phyloP scores from a whole-genome alignment of 306 rosid genomes.

The Nissolia schottii region DNA sequence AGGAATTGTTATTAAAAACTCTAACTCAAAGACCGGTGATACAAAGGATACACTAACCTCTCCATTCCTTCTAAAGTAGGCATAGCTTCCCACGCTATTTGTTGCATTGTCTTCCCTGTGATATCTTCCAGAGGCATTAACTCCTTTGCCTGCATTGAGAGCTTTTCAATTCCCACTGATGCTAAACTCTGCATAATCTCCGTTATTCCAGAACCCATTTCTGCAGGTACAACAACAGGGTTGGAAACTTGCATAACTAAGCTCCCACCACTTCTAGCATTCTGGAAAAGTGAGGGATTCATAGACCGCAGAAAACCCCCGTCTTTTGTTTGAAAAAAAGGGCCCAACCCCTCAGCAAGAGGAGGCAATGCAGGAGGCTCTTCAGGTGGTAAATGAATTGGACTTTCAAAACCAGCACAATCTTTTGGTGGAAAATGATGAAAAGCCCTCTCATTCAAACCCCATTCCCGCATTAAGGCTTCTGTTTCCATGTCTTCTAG shows the following conservation, averaged over 20 bases:
- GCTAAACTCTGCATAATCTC: conserved; percentile 85
- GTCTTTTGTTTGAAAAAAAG: conserved; percentile 79
- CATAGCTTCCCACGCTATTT: conserved; percentile 86
- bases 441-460: conserved; percentile 72
- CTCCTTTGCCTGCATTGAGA: conserved; percentile 95
- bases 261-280: conserved; percentile 69
- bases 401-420: conserved; percentile 61
- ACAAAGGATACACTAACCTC: conserved; percentile 53
- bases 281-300: conserved; percentile 70
- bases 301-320: conserved; percentile 87
- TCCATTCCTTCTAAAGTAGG: conserved; percentile 65
- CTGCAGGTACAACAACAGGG: conserved; percentile 97
- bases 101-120: conserved; percentile 94
- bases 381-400: conserved; percentile 43
- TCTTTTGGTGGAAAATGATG: conserved; percentile 65
- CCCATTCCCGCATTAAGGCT: conserved; percentile 86
- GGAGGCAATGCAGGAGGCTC: conserved; percentile 35
- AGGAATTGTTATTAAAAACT: not conserved
- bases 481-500: conserved; percentile 83
- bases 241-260: conserved; percentile 94
- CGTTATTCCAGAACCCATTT: conserved; percentile 91
- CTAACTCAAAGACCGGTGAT: not conserved
- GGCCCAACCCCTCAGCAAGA: conserved; percentile 79
- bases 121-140: conserved; percentile 94
- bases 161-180: conserved; percentile 90